Evolutionary conservation across 2,329 filamentous ascomycete species (phyloP), one percentile per base, ranked within the genome.

Genomic region (Colletotrichum chlorophyti): DNA sequence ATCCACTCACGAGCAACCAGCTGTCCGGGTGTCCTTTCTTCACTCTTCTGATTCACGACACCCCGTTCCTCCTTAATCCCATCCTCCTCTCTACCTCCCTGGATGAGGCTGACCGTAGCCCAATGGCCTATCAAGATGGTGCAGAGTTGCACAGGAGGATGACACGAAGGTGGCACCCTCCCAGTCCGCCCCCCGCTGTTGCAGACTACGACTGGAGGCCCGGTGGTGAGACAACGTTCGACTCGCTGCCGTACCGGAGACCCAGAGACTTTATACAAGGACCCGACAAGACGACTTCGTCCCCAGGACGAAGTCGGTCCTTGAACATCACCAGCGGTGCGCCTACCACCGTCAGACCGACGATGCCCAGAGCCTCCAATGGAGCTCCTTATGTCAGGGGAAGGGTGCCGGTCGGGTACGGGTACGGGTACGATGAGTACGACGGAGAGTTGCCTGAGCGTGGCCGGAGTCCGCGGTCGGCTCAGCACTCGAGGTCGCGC

Each of bases 401-500:
- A 15, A 57, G 46, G 47, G 59, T 48, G 8, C 50, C 57, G 14
- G 46, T 48, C 46, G 40, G 32, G 34, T 42, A 46, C 38, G 51
- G 38, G 27, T 53, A 45, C 19, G 32, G 57, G 19, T 32, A 27
- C 21, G 38, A 60, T 12, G 53, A 51, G 21, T 23, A 37, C 3
- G 38, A 14, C 17, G 34, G 24, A 38, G 42, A 65, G 65, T 23
- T 69, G n/a, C n/a, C 68, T 6, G 66, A 67, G 31, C 61, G 68
- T 51, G 68, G 67, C 60, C 43, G 60, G 45, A 73, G 72, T 58
- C 73, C 73, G 35, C 70, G 66, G 24, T 75, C 75, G 24, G 69
- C 70, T 24, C 71, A 73, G 59, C 73, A 72, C 32, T 77, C 76
- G 4, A 74, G 73, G 21, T 73, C 71, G 15, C 57, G 38, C n/a